Conservation (phyloP, 1,139 yeast species). For the Magnusiomyces magnusii region DNA sequence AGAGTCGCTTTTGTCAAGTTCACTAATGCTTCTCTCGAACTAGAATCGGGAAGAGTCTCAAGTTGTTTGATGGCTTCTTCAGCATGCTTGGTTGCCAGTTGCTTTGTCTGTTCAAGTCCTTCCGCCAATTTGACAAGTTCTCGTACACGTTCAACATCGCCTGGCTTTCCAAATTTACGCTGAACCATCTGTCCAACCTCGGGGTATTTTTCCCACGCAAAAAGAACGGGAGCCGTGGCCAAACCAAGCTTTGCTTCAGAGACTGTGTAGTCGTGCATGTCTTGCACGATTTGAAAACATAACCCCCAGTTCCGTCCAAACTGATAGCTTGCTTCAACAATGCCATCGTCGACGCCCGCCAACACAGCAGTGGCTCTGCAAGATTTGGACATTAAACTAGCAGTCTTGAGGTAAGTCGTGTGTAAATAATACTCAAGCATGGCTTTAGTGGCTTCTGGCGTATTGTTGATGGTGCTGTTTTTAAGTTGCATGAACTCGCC, state of each 20-base stretch:
- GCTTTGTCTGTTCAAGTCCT: conserved; percentile 71
- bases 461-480: conserved; percentile 62
- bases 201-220: conserved; percentile 88
- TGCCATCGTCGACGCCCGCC: conserved; percentile 68
- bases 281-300: conserved; percentile 95
- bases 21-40: conserved; percentile 81
- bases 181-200: conserved; percentile 75
- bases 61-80: conserved; percentile 65
- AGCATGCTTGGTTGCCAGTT: conserved; percentile 73
- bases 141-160: conserved; percentile 78
- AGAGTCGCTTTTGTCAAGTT: conserved; percentile 76
- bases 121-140: conserved; percentile 59
- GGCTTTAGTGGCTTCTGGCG: conserved; percentile 66
- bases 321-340: conserved; percentile 78
- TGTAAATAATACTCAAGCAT: conserved; percentile 93
- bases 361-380: conserved; percentile 90
- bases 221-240: conserved; percentile 95
- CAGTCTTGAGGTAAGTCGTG: conserved; percentile 92
- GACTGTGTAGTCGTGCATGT: conserved; percentile 87
- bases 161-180: conserved; percentile 70
- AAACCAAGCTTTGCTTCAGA: conserved; percentile 79
- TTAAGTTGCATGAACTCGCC: conserved; percentile 98
- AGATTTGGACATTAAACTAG: conserved; percentile 90
- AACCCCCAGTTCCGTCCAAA: conserved; percentile 91
- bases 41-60: conserved; percentile 68